Evolutionary conservation across 352 stramenopile genomes (phyloP), one percentile per base, ranked within the genome.

Genomic region (Pythium aristosporum): DNA sequence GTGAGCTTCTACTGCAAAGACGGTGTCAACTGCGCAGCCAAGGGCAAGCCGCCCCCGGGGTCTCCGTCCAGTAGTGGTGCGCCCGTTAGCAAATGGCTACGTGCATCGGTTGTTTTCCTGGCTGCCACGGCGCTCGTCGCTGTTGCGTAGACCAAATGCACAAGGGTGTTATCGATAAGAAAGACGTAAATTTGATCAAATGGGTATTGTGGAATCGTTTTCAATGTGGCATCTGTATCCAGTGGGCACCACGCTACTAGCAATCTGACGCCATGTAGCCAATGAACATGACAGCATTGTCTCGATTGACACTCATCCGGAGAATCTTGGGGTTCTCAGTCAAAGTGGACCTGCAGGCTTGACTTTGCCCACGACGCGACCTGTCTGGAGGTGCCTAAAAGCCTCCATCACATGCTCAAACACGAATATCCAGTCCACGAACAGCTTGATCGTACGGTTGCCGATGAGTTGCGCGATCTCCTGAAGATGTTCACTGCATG

Each of bases 341-440:
- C 12, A 49, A 49, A 62, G 30, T 54, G 23, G 30, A 62, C 30
- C 42, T 42, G 8, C 10, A 47, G 16, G 15, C 34, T 34, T 39
- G n/a, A 63, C 20, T 56, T 63, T 56, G 32, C 75, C 75, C 37
- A 67, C 70, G 0, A 75, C 72, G 20, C 76, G 78, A 48, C 71
- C 56, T 1, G 47, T 63, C 63, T 85, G 84, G 1, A 81, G 62
- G 25, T 74, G 69, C 20, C 53, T 44, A 43, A 84, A 76, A 42
- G 71, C 82, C 6, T 81, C 76, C 13, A 67, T 12, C 5, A 74
- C 50, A 23, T 77, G 64, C 42, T 82, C 63, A 28, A 89, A 80
- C 36, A 62, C 49, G 54, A 82, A 78, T 2, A 76, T 62, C 21
- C 60, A 68, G 54, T 77, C 72, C 12, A 82, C 68, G 2, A 65